Base-by-base conservation (phyloP, 176 grass and related monocot genomes). In the Cenchrus purpureus region DNA sequence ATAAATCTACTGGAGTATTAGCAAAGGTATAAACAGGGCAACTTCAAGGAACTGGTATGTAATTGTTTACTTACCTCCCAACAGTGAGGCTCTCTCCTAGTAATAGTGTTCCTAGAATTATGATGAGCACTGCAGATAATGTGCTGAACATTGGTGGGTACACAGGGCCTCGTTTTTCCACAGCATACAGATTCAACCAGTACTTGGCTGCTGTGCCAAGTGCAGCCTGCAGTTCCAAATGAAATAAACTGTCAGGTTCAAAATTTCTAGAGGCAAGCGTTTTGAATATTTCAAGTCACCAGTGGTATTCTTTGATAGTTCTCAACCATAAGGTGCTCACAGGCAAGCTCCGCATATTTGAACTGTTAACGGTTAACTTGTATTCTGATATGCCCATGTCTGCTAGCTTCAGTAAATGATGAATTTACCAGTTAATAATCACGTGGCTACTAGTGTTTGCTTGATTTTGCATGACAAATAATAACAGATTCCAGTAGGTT, bases 61-160 rank as follows among this genome's bases (percentile, higher is more conserved):
- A 58, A 42, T 70, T 29, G 3, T 60, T 63, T 79, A 19, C 58
- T 81, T 57, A 57, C 49, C 79, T 68, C 79, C 50, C 79, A 57
- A 82, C 65, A 4, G 12, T 71, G 50, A 82, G 34, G 28, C 13
- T 37, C 49, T 82, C 79, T 15, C 51, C 79, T 57, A 82, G 79
- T 37, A 69, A 55, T 13, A 70, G 8, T 4, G 32, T 57, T 68
- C 65, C 79, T 44, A 70, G 12, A 58, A 67, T 16, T 67, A 67
- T 67, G 63, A 16, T 40, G 64, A 67, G 40, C 2, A 67, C 31
- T 16, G 32, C 7, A 8, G 31, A 40, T 40, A 67, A 17, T 40
- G 64, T 67, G 32, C 31, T 67, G 13, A 67, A 67, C 64, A 67
- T 67, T 2, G 32, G 14, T 16, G 64, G 32, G 14, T 40, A 67